Evolutionary conservation across 2,329 filamentous ascomycete species (phyloP), one percentile per base, ranked within the genome.

Genomic region (Didymella glomerata): DNA sequence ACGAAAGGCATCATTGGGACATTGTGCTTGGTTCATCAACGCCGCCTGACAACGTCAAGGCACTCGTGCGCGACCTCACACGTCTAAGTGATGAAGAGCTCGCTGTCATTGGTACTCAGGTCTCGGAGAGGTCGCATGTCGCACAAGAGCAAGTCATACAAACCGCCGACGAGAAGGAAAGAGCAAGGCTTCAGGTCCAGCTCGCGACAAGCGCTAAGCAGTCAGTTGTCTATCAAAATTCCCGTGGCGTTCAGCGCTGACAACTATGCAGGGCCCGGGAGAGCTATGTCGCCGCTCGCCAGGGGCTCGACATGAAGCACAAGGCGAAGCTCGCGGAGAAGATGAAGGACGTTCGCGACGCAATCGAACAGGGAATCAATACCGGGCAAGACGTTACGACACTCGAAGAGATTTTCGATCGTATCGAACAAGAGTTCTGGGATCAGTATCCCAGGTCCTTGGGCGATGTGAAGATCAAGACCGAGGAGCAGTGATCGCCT

Each of bases 401-500:
- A 18, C 45, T 58, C 10, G 50, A 54, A 11, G 56, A 54, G 18
- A 25, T 58, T 10, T 58, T 58, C 32, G 40, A 48, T 1, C 20
- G 56, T 6, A 45, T 58, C 16, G 56, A 58, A 22, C 49, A 40
- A 13, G 56, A 49, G 20, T 58, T 58, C 28, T 54, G 49, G 56
- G 49, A 50, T 1, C 28, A 48, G 11, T 48, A 45, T 25, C 30
- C 34, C 16, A n/a, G 14, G 8, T 44, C 34, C 6, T 28, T 27
- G 3, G n/a, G 8, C 4, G 49, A 34, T 2, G 16, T 22, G 8
- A 16, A 4, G 16, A 42, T 57, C 48, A 42, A 52, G 18, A 36
- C 22, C 8, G 48, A 57, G n/a, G 34, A 48, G 42, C 30, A 52
- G 3, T 57, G 24, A 45, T 27, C 11, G 18, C 36, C 36, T 13